Base-by-base conservation (phyloP, 805 yeast species). In the Spencermartinsiella europaea region DNA sequence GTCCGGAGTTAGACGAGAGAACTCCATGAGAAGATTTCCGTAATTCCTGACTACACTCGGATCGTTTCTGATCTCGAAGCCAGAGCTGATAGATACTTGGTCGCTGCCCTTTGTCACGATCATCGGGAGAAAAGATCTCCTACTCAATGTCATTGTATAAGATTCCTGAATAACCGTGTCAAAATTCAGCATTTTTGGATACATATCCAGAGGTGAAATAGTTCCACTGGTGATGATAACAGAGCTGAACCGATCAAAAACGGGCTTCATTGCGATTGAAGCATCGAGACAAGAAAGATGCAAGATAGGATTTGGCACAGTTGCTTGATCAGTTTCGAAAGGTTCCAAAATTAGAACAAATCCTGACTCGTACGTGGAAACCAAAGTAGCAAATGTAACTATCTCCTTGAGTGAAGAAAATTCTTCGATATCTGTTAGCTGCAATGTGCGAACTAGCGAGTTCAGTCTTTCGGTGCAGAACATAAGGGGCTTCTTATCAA, bases 221-320 rank as follows among this genome's bases (percentile, higher is more conserved):
- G 99, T 93, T 55, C 99, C 99, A 0, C 96, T 87, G 0, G 99
- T 93, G 50, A 93, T 93, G 51, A 93, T 83, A 8, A 93, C 95
- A 0, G 96, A 84, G 5, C 87, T 81, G 60, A 91, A 93, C 49
- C 90, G 75, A 43, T 93, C 99, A 70, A 93, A 91, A 0, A 93
- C 89, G 0, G 99, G 99, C 61, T 89, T 93, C 54, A 93, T 93
- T 2, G 98, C 98, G 56, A 93, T 93, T 1, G 97, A 88, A 0
- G 99, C 99, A 69, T 93, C 99, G 40, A 93, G 71, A 69, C 99
- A 93, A 0, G 96, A 83, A 63, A 93, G 90, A 58, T 91, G 82
- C 59, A 93, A 67, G 3, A 93, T 85, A 1, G 99, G 99, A 64
- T 93, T 93, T 0, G 99, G 99, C 25, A 95, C 99, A 0, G 96